A percentile compares a stretch with the other conserved stretches of the same genome.
Evolutionary conservation across 106 monocot genomes (phyloP).

Genomic region (Phalaenopsis equestris): DNA sequence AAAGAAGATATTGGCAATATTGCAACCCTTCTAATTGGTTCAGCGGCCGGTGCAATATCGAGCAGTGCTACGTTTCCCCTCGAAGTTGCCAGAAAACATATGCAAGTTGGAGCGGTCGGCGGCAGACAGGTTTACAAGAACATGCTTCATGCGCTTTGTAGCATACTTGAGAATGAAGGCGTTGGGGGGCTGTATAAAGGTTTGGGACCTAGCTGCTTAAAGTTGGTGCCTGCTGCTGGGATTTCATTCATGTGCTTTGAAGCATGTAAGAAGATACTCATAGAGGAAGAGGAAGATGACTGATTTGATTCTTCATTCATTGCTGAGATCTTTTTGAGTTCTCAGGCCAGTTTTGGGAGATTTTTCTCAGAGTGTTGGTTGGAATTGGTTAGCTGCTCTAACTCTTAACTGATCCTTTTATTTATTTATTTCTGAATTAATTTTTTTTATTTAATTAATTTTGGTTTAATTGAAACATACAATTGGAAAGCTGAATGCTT

Average conservation of each 20-base stretch:
- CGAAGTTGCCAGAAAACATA: slow-evolving; percentile 86
- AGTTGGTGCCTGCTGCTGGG: slow-evolving; percentile 88
- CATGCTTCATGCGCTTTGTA: slow-evolving; percentile 77
- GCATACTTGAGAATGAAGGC: slow-evolving; percentile 83
- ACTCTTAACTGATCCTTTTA: too few relatives aligned
- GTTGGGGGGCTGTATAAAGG: slow-evolving; percentile 82
- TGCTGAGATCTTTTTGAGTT: too few relatives aligned
- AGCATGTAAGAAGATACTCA: slow-evolving; percentile 88
- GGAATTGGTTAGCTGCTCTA: too few relatives aligned
- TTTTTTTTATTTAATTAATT: too few relatives aligned
- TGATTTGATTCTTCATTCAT: too few relatives aligned
- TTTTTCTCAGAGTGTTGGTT: too few relatives aligned
- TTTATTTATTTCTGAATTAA: too few relatives aligned
- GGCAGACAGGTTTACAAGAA: slow-evolving; percentile 84
- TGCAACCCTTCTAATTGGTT: slow-evolving; percentile 78
- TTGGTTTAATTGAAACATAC: too few relatives aligned
- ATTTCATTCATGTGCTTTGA: slow-evolving; percentile 99
- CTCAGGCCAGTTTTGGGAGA: too few relatives aligned
- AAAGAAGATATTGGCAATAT: slow-evolving; percentile 64
- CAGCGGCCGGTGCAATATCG: slow-evolving; percentile 84
- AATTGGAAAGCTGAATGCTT: too few relatives aligned
- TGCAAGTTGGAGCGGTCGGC: slow-evolving; percentile 90
- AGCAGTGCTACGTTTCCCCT: slow-evolving; percentile 88
- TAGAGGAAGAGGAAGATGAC: slow-evolving; percentile 33
- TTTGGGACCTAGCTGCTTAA: slow-evolving; percentile 93